Evolutionary conservation across 306 rosid genomes (phyloP), one percentile per base, ranked within the genome.

Genomic region (Luffa aegyptiaca): DNA sequence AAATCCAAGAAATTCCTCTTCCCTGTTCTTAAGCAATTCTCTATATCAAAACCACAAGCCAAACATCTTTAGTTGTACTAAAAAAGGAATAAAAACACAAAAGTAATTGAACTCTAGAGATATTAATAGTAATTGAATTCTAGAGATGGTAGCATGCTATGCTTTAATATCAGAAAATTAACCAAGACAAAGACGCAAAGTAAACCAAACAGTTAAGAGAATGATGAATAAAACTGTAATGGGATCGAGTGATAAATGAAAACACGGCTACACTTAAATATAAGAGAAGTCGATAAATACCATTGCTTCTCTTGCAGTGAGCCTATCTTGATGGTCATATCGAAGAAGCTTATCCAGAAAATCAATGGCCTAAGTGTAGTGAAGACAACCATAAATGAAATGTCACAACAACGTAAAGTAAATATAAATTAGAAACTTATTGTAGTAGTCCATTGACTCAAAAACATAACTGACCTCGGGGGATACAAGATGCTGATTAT

Each of bases 221-320:
- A 4, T 31, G 44, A 31, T 10, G 55, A 33, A 49, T 39, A 17
- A 20, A 80, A 80, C 56, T 31, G n/a, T 13, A 41, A 41, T 21
- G 11, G 26, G 58, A 31, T 49, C 37, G 33, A 51, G 37, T 31
- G 46, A 71, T n/a, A 33, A 66, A 17, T 52, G 52, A 71, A 31
- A 44, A 21, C 51, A 18, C 26, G 18, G 59, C 3, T 35, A 41
- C 41, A 39, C 18, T 36, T 3, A 52, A 20, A 18, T 1, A 65
- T 39, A 46, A 66, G 20, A 51, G 33, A 55, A 55, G 31, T 75
- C 35, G 42, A 6, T 10, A 63, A 9, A 10, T 91, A 94, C 97
- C 97, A 92, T 94, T 77, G 98, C 97, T 88, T 94, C 98, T 88
- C 85, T 90, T 61, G 97, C 98, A 51, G 98, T 91, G 51, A 92